Base-by-base conservation (phyloP, 441 rosid species). In the Gossypium schwendimanii region DNA sequence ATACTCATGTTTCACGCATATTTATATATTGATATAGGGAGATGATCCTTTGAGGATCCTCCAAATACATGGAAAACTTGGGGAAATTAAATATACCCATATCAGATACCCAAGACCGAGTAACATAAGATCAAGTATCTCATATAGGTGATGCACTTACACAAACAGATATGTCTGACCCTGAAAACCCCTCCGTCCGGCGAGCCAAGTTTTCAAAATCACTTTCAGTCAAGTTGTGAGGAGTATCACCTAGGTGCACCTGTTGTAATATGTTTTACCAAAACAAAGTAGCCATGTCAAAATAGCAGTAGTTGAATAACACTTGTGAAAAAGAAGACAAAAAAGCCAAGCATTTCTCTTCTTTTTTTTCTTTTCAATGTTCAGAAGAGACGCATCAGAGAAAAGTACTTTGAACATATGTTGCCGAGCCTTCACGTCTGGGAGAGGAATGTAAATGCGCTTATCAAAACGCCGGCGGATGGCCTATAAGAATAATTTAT, bases 231-330 rank as follows among this genome's bases (percentile, higher is more conserved):
- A 95, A 81, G 79, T 85, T 93, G 73, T 95, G 98, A 76, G 98
- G 99, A 2, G 99, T 95, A 80, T 95, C 99, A 73, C 99, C 99
- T 67, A 95, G 83, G 81, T 95, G 99, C 55, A 95, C 98, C 99
- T 95, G 87, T 68, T 49, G 44, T 76, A 70, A 72, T 45, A 36
- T 57, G 59, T 63, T 23, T n/a, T 53, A 63, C 17, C 39, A 62
- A 68, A 73, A 60, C 61, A 55, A 72, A 59, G 58, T 11, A 59
- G 57, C 24, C 7, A 44, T 58, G 15, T 60, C 31, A 57, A 36
- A 55, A 70, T 12, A 69, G 28, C 11, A 50, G 28, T 44, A 24
- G 28, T 20, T 2, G 45, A 52, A 36, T 50, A 44, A 44, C 20
- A 45, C 8, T 28, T 24, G 23, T 11, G 49, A 49, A 50, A 60